These are phyloP conservation scores for Lotmaria passim DNA, from an alignment of 208 protist species.

Conservation along the genomic window DNA sequence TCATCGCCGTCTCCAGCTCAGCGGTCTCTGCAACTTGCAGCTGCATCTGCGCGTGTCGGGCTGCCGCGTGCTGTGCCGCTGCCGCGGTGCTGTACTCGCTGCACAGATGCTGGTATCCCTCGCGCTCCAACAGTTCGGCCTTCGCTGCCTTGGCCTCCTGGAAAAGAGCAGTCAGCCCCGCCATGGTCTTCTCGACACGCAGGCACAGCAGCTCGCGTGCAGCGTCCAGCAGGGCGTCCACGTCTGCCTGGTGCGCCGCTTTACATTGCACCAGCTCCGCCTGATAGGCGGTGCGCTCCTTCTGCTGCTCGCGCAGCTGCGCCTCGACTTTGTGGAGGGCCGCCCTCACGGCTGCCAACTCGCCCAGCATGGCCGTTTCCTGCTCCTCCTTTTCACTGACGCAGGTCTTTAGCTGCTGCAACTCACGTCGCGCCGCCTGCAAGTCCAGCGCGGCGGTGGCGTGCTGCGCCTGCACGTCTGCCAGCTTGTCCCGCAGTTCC, in stretches of 20 bases:
- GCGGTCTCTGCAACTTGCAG: slow-evolving; percentile 33
- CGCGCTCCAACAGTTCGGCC: slow-evolving; percentile 36
- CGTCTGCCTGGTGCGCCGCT: slow-evolving; percentile 19
- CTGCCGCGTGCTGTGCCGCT: slow-evolving; percentile 21
- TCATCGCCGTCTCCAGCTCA: slow-evolving; percentile 28
- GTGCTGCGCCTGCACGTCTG: slow-evolving; percentile 37
- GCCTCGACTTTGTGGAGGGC: neutral
- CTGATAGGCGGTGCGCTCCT: slow-evolving; percentile 27
- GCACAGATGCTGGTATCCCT: slow-evolving; percentile 30
- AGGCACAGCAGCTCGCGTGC: slow-evolving; percentile 45
- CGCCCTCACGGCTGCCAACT: slow-evolving; percentile 2
- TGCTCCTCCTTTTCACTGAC: neutral
- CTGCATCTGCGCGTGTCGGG: slow-evolving; percentile 32
- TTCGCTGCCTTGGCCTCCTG: slow-evolving; percentile 37
- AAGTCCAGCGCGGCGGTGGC: slow-evolving; percentile 18
- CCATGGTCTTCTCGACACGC: slow-evolving; percentile 43
- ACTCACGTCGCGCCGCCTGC: slow-evolving; percentile 12
- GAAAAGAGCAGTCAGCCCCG: slow-evolving; percentile 36
- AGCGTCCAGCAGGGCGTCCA: slow-evolving; percentile 24
- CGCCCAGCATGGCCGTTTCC: slow-evolving; percentile 1
- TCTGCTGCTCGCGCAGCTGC: slow-evolving; percentile 24
- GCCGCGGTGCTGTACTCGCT: neutral
- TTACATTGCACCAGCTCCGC: slow-evolving; percentile 30
- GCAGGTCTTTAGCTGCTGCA: neutral
- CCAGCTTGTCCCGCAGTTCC: slow-evolving; percentile 34